Percentiles rank a stretch among this genome's conserved stretches.
Conservation (phyloP, 2,329 filamentous ascomycete species). For the Sporothrix mexicana region DNA sequence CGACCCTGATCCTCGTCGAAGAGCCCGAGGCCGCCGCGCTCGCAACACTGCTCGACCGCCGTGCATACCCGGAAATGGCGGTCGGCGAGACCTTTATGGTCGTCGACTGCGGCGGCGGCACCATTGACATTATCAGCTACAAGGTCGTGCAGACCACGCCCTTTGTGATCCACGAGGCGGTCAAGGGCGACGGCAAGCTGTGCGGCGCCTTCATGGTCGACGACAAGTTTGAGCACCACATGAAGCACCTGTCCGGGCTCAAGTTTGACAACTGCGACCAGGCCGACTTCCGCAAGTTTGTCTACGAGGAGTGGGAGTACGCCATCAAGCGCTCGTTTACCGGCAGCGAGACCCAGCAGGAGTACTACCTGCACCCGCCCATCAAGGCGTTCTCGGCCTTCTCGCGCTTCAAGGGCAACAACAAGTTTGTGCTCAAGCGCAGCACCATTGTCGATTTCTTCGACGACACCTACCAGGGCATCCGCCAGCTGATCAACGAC, state of each 20-base stretch:
- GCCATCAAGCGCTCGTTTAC: constrained; percentile 46
- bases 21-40: constrained; percentile 56
- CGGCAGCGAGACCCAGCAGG: constrained; percentile 40
- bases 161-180: constrained; percentile 57
- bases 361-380: constrained; percentile 15
- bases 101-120: constrained; percentile 45
- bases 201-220: constrained; percentile 59
- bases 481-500: constrained; percentile 50
- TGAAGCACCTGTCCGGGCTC: constrained; percentile 52
- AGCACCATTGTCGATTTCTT: constrained; percentile 47
- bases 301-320: constrained; percentile 50
- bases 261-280: constrained; percentile 52
- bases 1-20: constrained; percentile 46
- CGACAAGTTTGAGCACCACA: constrained; percentile 53
- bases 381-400: constrained; percentile 7
- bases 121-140: constrained; percentile 58
- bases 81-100: constrained; percentile 41
- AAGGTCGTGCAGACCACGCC: constrained; percentile 44
- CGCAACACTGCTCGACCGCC: constrained; percentile 46
- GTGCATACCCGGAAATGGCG: constrained; percentile 33
- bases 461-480: constrained; percentile 48
- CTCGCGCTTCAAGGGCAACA: constrained; percentile 8
- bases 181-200: constrained; percentile 55
- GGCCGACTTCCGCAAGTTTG: constrained; percentile 52
- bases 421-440: constrained; percentile 26